Evolutionary conservation across 176 grass and related monocot genomes (phyloP), one percentile per base, ranked within the genome.

Genomic region (Poa pratensis): DNA sequence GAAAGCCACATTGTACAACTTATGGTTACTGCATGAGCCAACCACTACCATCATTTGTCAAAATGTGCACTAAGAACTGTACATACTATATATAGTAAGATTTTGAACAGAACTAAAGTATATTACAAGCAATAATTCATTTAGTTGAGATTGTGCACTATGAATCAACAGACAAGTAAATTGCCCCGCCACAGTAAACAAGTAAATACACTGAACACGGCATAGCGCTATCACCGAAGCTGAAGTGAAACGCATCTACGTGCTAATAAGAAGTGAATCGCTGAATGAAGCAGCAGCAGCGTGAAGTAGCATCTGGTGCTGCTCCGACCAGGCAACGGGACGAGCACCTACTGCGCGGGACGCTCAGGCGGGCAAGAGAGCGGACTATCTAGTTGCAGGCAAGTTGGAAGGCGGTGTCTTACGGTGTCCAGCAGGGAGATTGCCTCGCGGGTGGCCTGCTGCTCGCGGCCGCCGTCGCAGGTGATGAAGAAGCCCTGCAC

Each of bases 401-500:
- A 39, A 39, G 75, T 2, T 15, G 37, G 40, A 6, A 6, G 52
- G 17, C 8, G 10, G 49, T 18, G 12, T 20, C 85, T 86, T 85
- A 94, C 96, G 43, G 91, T 85, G 48, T 98, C 93, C 11, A 98
- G 88, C 58, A 98, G 88, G 89, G 92, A 90, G 52, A 95, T 80
- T 2, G 93, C 96, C 89, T 95, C 96, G 35, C 94, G 92, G 62
- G 93, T 87, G 48, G 96, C 96, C 86, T 98, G 93, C 34, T 78
- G 88, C 88, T 98, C 93, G 67, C 96, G 91, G 43, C 96, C 96
- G 45, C 93, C 93, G 66, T 98, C 96, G 73, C 96, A 95, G 64
- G 96, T 98, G 83, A 98, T 85, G 82, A 98, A 98, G 88, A 98
- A 95, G 24, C 96, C 96, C 90, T 95, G 90, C 74, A 95, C 89